A percentile compares a stretch with the other conserved stretches of the same genome.
Conservation (phyloP, 768 basidiomycete genomes). For the Macrolepiota dolichaula region DNA sequence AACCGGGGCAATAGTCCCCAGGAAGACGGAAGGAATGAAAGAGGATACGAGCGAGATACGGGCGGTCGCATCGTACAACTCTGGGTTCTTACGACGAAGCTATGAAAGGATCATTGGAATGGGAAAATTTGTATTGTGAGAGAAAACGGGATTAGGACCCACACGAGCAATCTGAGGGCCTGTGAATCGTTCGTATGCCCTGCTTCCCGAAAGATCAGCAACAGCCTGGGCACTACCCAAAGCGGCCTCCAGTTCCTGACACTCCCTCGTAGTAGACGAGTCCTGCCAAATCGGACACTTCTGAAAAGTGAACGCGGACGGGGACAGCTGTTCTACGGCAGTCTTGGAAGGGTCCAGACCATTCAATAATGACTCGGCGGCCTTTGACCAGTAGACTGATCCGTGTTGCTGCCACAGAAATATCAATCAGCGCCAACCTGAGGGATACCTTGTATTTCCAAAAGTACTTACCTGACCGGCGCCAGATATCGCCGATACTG, state of each 20-base stretch:
- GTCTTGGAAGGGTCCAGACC: constrained; percentile 47
- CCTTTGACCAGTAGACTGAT: constrained; percentile 75
- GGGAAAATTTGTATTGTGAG: background rate
- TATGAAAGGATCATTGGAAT: constrained; percentile 21
- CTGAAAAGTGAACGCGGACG: constrained; percentile 62
- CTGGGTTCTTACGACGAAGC: constrained; percentile 54
- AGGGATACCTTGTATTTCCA: too few relatives aligned
- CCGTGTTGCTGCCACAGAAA: constrained; percentile 69
- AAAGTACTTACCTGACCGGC: constrained; percentile 78
- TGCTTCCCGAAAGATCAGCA: constrained; percentile 74
- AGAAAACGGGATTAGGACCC: constrained; percentile 14
- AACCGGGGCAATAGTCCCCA: constrained; percentile 73
- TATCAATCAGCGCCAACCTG: background rate
- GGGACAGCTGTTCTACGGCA: constrained; percentile 57
- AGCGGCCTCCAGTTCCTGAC: constrained; percentile 59
- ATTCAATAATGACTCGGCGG: constrained; percentile 48
- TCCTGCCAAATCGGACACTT: constrained; percentile 90
- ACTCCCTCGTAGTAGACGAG: constrained; percentile 78
- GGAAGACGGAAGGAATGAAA: constrained; percentile 79
- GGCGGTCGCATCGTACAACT: constrained; percentile 54
- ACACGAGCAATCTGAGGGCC: constrained; percentile 82
- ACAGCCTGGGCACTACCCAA: constrained; percentile 71
- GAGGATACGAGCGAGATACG: constrained; percentile 80
- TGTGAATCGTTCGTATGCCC: constrained; percentile 87
- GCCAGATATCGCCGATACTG: constrained; percentile 67